Conservation (phyloP, 169 alveolate genomes). For the Cryptosporidium viatorum region DNA sequence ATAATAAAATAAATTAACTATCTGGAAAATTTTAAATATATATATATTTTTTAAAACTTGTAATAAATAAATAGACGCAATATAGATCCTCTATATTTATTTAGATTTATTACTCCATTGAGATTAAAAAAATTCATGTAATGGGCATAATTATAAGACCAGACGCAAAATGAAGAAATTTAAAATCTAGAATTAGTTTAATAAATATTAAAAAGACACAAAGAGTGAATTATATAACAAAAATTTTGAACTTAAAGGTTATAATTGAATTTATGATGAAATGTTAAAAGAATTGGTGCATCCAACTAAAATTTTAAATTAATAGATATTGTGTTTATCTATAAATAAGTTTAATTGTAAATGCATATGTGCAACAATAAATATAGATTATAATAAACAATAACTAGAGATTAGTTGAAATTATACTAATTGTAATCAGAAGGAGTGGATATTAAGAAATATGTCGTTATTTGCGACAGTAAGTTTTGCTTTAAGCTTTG, state of each 20-base stretch:
- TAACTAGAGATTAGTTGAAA: neutral
- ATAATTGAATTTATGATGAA: neutral
- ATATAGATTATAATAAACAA: neutral
- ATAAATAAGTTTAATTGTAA: neutral
- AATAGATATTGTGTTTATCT: neutral
- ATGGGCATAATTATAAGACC: conserved; percentile 3
- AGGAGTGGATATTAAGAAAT: neutral
- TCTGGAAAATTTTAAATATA: no score
- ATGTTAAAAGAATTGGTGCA: neutral
- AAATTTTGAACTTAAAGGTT: neutral
- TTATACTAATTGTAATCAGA: neutral
- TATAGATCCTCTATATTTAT: neutral
- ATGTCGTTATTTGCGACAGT: conserved; percentile 63
- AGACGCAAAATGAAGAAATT: conserved; percentile 20
- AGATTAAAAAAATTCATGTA: neutral
- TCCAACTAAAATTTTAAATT: neutral
- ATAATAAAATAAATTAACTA: no score
- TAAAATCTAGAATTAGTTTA: conserved; percentile 27
- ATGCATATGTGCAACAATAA: conserved; percentile 5
- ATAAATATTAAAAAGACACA: neutral
- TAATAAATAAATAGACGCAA: neutral
- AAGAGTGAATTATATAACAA: neutral
- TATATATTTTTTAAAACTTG: no score
- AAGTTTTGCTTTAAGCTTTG: conserved; percentile 40
- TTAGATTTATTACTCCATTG: neutral